Evolutionary conservation across 306 rosid species (phyloP), one percentile per base, ranked within the genome.

Genomic region (Vigna angularis): DNA sequence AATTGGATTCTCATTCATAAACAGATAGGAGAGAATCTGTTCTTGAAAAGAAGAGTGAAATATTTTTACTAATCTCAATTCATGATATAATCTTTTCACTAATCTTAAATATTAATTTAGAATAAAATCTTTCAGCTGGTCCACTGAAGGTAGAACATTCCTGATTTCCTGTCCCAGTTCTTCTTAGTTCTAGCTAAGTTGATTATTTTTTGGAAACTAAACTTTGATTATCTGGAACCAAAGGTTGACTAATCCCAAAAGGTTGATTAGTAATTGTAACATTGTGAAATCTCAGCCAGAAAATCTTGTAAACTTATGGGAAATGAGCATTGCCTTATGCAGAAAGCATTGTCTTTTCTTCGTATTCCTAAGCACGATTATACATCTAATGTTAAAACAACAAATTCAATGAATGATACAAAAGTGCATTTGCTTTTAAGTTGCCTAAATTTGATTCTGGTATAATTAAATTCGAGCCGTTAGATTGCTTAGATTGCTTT

Each of bases 11-110:
- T 75, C 72, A 20, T 79, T 56, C 11, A 47, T 52, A 20, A 45
- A 16, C 20, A 51, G 69, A 68, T 79, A 69, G 22, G 20, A 70
- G 70, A 64, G 73, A 80, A 84, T 50, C n/a, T 70, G 59, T 63
- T 22, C 67, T 61, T 78, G 45, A 51, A 70, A 65, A 64, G 16
- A 64, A 55, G 70, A 34, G 12, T 18, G 71, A 66, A 66, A 80
- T 28, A 63, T 66, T 15, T 53, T 66, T 2, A 22, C 61, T 47
- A 20, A 20, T 20, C n/a, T 62, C 11, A 82, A 81, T 18, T 59
- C 52, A 70, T 48, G 50, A 18, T 24, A 81, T 49, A 61, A 48
- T 75, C 51, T 53, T 52, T 71, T 56, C 51, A 53, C 65, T 30
- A 38, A 32, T 66, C 74, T 42, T 45, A 78, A 26, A 6, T 69